phyloP scores from a whole-genome alignment of 2,329 filamentous ascomycete genomes.

The Aspergillus jensenii region DNA sequence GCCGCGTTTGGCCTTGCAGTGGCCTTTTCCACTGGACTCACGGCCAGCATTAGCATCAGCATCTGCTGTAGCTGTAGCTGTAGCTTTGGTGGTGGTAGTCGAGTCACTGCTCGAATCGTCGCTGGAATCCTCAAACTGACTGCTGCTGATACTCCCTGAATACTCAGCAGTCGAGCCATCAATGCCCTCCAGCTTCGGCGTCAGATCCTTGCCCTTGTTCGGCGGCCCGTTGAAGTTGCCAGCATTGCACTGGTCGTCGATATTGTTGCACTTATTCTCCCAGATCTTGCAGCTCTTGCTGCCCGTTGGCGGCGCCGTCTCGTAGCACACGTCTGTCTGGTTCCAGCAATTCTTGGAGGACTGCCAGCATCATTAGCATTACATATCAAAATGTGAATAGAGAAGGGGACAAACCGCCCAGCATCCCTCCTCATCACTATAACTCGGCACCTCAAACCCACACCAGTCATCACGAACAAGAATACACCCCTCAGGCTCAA shows the following conservation, averaged over 20 bases:
- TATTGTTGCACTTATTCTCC: slow-evolving; percentile 59
- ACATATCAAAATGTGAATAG: too few species aligned
- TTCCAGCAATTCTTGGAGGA: slow-evolving; percentile 57
- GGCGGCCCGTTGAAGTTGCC: slow-evolving; percentile 46
- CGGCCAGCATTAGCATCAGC: too few species aligned
- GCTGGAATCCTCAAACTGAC: too few species aligned
- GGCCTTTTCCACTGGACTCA: neutral
- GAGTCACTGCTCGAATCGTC: neutral
- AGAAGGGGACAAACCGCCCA: slow-evolving; percentile 48
- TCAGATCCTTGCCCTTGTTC: slow-evolving; percentile 42
- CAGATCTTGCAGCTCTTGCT: slow-evolving; percentile 60
- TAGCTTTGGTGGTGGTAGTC: neutral
- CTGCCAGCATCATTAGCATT: slow-evolving; percentile 14
- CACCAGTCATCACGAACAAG: slow-evolving; percentile 73
- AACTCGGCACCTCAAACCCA: slow-evolving; percentile 59
- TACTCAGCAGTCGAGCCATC: neutral
- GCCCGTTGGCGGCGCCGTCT: slow-evolving; percentile 59
- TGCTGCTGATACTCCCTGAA: neutral
- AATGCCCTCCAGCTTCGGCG: slow-evolving; percentile 17
- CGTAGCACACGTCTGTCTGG: slow-evolving; percentile 62
- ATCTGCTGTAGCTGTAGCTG: neutral
- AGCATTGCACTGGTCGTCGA: slow-evolving; percentile 43
- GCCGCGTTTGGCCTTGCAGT: neutral
- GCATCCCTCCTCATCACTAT: slow-evolving; percentile 58
- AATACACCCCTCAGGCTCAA: slow-evolving; percentile 58